phyloP scores from a whole-genome alignment of 139 green algal genomes.

The Monoraphidium neglectum region DNA sequence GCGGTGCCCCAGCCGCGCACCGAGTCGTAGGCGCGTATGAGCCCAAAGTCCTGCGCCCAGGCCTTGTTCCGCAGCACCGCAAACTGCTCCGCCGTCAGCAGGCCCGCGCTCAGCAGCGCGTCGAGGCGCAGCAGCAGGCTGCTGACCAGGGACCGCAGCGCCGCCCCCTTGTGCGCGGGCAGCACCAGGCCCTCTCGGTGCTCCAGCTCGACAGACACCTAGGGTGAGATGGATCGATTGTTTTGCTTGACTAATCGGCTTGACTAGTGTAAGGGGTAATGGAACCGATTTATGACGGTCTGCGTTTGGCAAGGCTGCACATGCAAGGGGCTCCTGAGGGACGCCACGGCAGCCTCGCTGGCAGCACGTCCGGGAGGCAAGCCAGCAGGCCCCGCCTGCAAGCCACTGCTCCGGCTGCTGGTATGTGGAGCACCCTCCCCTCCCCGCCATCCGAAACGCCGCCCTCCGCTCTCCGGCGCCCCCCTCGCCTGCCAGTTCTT shows the following conservation, averaged over 20 bases:
- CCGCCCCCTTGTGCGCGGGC: not conserved
- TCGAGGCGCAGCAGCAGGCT: slow-evolving; percentile 45
- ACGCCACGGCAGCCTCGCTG: not conserved
- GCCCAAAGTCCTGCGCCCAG: slow-evolving; percentile 39
- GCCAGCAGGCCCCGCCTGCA: not conserved
- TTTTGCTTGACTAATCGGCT: not conserved
- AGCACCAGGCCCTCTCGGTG: slow-evolving; percentile 16
- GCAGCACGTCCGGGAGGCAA: no score
- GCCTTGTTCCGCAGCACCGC: slow-evolving; percentile 35
- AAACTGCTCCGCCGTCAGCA: slow-evolving; percentile 42
- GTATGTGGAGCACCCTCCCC: not conserved
- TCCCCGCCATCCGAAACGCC: no score
- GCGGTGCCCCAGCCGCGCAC: no score
- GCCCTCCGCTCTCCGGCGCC: no score
- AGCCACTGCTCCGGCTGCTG: not conserved
- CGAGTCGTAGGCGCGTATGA: slow-evolving; percentile 26
- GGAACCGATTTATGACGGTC: not conserved
- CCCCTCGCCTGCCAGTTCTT: slow-evolving; percentile 35
- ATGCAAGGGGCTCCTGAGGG: not conserved
- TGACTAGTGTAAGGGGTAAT: not conserved
- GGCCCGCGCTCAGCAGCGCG: slow-evolving; percentile 16
- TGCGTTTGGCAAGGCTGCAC: not conserved
- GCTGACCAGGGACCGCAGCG: slow-evolving; percentile 11
- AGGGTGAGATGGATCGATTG: not conserved
- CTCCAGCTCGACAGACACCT: slow-evolving; percentile 9